Percentiles rank a stretch among this genome's conserved stretches.
Conservation (phyloP, 140 eudicot genomes). For the Bidens hawaiensis region DNA sequence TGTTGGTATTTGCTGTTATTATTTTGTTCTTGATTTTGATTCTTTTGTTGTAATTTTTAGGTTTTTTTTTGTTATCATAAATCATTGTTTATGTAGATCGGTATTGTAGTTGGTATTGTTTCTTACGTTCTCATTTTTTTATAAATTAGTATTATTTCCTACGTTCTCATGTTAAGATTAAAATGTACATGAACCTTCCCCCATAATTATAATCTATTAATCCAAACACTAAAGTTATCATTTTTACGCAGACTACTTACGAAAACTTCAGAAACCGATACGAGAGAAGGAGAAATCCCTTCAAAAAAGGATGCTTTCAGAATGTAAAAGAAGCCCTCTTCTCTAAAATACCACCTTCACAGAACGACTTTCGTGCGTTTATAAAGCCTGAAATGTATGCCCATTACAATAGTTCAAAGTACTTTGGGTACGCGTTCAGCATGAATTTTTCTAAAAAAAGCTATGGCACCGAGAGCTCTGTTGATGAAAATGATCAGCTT, state of each 20-base stretch:
- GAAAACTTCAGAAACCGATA: constrained; percentile 51
- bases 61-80: too few species aligned
- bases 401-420: constrained; percentile 19
- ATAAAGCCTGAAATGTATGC: constrained; percentile 31
- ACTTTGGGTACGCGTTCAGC: constrained; percentile 25
- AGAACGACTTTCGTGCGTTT: constrained; percentile 33
- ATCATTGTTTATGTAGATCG: too few species aligned
- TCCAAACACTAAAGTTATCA: neutral
- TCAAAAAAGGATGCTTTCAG: constrained; percentile 39
- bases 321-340: constrained; percentile 43
- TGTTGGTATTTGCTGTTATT: too few species aligned
- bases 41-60: too few species aligned
- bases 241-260: constrained; percentile 50
- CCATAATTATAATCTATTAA: too few species aligned
- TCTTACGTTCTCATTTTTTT: too few species aligned
- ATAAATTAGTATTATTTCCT: too few species aligned
- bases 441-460: constrained; percentile 28
- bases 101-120: too few species aligned
- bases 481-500: constrained; percentile 27
- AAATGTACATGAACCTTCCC: too few species aligned
- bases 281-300: constrained; percentile 51
- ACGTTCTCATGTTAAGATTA: too few species aligned
- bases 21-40: too few species aligned
- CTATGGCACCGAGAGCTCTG: constrained; percentile 34
- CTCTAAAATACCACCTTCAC: constrained; percentile 40